These are phyloP conservation scores for Calonectria pteridis DNA, from an alignment of 2,329 filamentous ascomycete genomes.

Conservation along the genomic window DNA sequence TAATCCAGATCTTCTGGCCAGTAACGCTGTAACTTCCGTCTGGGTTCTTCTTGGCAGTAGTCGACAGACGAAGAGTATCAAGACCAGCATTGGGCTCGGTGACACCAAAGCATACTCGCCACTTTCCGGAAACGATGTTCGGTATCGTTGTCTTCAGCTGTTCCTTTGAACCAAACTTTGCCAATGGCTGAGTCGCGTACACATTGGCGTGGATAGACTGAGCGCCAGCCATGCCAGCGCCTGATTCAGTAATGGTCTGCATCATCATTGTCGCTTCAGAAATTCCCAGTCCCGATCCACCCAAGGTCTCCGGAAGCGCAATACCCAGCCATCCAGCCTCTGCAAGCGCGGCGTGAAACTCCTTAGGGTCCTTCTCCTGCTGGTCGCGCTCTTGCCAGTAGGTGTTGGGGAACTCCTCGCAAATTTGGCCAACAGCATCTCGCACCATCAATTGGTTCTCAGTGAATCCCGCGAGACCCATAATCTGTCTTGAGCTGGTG, in stretches of 20 bases:
- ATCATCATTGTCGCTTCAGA: conserved; percentile 90
- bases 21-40: conserved; percentile 75
- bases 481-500: conserved; percentile 59
- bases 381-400: conserved; percentile 85
- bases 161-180: conserved; percentile 76
- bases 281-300: conserved; percentile 81
- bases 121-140: conserved; percentile 78
- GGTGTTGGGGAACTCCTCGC: conserved; percentile 76
- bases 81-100: conserved; percentile 83
- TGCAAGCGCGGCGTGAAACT: conserved; percentile 81
- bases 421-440: conserved; percentile 77
- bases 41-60: conserved; percentile 66
- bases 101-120: conserved; percentile 83
- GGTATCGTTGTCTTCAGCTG: conserved; percentile 76
- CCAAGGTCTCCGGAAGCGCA: conserved; percentile 79
- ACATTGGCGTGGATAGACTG: conserved; percentile 75
- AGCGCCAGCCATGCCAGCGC: conserved; percentile 81
- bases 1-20: conserved; percentile 92
- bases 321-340: conserved; percentile 86
- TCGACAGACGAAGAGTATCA: conserved; percentile 79
- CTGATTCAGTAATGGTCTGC: conserved; percentile 83
- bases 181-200: conserved; percentile 81
- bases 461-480: conserved; percentile 80
- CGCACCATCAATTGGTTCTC: conserved; percentile 80
- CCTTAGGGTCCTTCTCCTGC: conserved; percentile 76